Conservation (phyloP, 352 stramenopile species). For the Phytopythium cucurbitacearum region DNA sequence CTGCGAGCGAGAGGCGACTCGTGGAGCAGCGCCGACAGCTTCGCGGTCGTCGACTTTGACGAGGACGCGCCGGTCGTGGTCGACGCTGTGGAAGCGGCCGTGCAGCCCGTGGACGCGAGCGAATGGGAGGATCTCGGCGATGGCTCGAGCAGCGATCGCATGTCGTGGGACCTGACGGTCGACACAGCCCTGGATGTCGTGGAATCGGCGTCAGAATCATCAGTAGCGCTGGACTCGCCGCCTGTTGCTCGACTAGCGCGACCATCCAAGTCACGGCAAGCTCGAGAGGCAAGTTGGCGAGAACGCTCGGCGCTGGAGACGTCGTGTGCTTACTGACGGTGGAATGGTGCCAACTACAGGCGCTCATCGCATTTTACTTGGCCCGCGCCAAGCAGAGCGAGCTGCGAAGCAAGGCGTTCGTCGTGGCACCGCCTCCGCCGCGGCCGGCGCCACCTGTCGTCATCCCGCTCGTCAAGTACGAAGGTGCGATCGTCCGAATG, state of each 20-base stretch:
- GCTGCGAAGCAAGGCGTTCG: conserved; percentile 34
- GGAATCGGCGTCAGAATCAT: neutral
- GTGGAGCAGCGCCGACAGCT: conserved; percentile 28
- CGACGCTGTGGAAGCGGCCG: conserved; percentile 12
- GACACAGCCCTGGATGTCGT: neutral
- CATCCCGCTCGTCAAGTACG: conserved; percentile 26
- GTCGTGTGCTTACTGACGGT: neutral
- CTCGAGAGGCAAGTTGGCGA: conserved; percentile 21
- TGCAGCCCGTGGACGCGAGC: conserved; percentile 12
- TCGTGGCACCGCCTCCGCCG: conserved; percentile 7
- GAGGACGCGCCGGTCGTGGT: conserved; percentile 19
- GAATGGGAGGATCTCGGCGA: conserved; percentile 48
- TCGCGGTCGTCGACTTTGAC: conserved; percentile 19
- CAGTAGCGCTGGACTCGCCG: neutral
- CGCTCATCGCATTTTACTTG: conserved; percentile 53
- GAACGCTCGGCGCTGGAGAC: too few species aligned
- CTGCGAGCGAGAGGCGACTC: conserved; percentile 11
- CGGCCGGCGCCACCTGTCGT: neutral
- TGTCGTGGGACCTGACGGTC: neutral
- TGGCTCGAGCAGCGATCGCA: neutral
- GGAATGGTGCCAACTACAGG: conserved; percentile 9
- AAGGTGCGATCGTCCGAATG: conserved; percentile 6
- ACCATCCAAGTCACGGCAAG: conserved; percentile 19
- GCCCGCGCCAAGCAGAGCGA: conserved; percentile 45
- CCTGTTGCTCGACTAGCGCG: conserved; percentile 1